Evolutionary conservation across 176 grass and related monocot genomes (phyloP), one percentile per base, ranked within the genome.

Genomic region (Cenchrus americanus): DNA sequence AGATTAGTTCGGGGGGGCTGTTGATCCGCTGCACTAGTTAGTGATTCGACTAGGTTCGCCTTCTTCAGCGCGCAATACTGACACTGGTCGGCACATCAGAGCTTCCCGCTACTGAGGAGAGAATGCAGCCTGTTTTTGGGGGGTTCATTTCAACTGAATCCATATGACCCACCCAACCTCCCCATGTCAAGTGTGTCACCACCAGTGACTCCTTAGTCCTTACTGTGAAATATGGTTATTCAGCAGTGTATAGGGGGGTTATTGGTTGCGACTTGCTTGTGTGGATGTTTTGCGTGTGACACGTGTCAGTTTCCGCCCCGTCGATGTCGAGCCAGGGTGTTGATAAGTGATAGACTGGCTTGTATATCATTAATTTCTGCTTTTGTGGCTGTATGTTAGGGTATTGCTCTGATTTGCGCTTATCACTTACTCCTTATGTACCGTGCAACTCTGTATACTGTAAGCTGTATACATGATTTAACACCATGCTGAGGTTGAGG

Each of bases 321-420:
- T 49, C 47, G 59, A 74, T 86, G 50, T 37, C 18, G 40, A 67
- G 61, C 13, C 17, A 75, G 62, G 51, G 43, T 77, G 19, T 59
- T 30, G 22, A 49, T 51, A 69, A 2, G 27, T 9, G 21, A 62
- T 3, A 5, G 21, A 14, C 46, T 74, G 49, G 14, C 18, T 80
- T 69, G 49, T 23, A 58, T 13, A 27, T 23, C 15, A 6, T 61
- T 8, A 11, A 43, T 41, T 73, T 52, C n/a, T 70, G 32, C 44
- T 52, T 62, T 7, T 14, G 46, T 77, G 34, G 10, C 37, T 37
- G 6, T 8, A 37, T 40, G 70, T 48, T 42, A 60, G 21, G 71
- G 62, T 41, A 10, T 61, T 82, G 10, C 24, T 57, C 66, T 74
- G 49, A 47, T 48, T 66, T 72, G 54, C 34, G 19, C 24, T 22